Base-by-base conservation (phyloP, 768 basidiomycete genomes). In the Mycena rosella region DNA sequence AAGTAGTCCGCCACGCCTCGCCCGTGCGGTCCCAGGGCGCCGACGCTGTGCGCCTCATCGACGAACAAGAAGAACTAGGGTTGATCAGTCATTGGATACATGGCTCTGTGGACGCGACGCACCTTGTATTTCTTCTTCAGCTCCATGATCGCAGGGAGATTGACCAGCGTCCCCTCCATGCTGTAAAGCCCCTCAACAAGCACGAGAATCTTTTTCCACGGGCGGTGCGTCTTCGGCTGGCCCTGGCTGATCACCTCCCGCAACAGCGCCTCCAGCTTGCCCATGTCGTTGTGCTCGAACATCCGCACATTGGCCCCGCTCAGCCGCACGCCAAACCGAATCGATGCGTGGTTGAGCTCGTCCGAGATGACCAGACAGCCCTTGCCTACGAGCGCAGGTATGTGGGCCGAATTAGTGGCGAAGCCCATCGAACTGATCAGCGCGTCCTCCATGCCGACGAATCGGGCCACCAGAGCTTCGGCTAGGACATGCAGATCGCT, bases 271-370 rank as follows among this genome's bases (percentile, higher is more conserved):
- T 99, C 97, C 65, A 99, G 80, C 54, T 84, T 88, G 42, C 84
- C 78, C 92, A 99, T 94, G 77, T 98, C 89, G 75, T 99, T 99
- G 77, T 99, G 98, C 85, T 97, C 98, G 90, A 96, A 99, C 87
- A 91, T 92, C 52, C 96, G 85, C 14, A 98, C 91, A 67, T 90
- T 87, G 0, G 96, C 96, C 22, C 96, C 95, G 57, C 92, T 94
- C 44, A 97, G 81, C 49, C 97, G 87, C 5, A 94, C 92, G 64
- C 98, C 98, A 73, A 95, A 94, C n/a, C 97, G 91, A 73, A 99
- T 98, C 6, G 93, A 95, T 0, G 96, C 92, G 74, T 99, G 98
- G 79, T 99, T 99, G 70, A 95, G 83, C 79, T 99, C 97, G 79
- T 99, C 98, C 1, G 96, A 98, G 72, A 99, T 96, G 74, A 99